A percentile compares a stretch with the other conserved stretches of the same genome.
phyloP scores from a whole-genome alignment of 495 filamentous ascomycete genomes.

The Lasiosphaeris hirsuta region DNA sequence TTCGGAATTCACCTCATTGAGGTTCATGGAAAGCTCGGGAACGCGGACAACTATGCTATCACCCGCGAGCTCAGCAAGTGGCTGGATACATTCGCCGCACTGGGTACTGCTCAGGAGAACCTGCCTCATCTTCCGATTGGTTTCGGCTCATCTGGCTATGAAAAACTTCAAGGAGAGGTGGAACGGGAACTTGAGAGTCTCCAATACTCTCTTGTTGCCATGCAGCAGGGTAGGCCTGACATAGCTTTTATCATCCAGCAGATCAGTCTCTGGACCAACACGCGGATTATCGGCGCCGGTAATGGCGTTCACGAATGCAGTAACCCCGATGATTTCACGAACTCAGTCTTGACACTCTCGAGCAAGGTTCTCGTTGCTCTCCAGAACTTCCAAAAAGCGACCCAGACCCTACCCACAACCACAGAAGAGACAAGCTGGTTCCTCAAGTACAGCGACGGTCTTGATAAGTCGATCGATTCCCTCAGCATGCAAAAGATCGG shows the following conservation, averaged over 20 bases:
- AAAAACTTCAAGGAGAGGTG: constrained; percentile 44
- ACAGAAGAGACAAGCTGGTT: constrained; percentile 63
- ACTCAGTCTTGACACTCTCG: constrained; percentile 57
- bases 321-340: constrained; percentile 27
- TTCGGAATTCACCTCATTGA: constrained; percentile 48
- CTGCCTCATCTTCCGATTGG: constrained; percentile 54
- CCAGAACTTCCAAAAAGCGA: constrained; percentile 60
- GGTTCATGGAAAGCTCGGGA: constrained; percentile 59
- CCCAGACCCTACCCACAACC: constrained; percentile 42
- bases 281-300: constrained; percentile 11
- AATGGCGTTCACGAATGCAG: constrained; percentile 15
- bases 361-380: constrained; percentile 67
- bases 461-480: constrained; percentile 54
- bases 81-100: constrained; percentile 43
- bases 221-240: constrained; percentile 49
- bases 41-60: constrained; percentile 41
- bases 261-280: constrained; percentile 47
- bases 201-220: constrained; percentile 37
- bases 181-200: constrained; percentile 44
- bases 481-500: constrained; percentile 56
- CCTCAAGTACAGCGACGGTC: constrained; percentile 54
- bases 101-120: constrained; percentile 35
- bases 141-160: constrained; percentile 46
- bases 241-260: constrained; percentile 63
- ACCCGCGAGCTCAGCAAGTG: constrained; percentile 44